Percentiles rank a stretch among this genome's conserved stretches.
phyloP scores from a whole-genome alignment of 148 eudicot genomes.

The Vaccinium corymbosum region DNA sequence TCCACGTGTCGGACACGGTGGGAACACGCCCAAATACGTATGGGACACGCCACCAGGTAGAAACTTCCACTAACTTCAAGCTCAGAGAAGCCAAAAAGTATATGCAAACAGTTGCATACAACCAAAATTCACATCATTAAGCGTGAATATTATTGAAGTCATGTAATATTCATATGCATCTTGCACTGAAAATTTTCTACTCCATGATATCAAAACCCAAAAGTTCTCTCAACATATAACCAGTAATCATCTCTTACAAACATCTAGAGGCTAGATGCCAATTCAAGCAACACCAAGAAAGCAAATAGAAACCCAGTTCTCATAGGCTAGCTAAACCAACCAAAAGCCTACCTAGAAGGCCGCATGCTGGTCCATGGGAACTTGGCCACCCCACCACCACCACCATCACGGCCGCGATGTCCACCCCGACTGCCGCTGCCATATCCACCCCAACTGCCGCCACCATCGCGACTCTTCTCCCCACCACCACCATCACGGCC shows the following conservation, averaged over 20 bases:
- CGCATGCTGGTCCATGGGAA: constrained; percentile 13
- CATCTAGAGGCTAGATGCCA: background rate
- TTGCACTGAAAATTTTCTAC: background rate
- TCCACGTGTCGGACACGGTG: too few relatives aligned
- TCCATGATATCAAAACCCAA: background rate
- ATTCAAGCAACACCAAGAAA: constrained; percentile 9
- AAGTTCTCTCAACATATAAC: background rate
- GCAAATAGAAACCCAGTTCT: background rate
- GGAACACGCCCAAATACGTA: too few relatives aligned
- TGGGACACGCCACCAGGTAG: background rate
- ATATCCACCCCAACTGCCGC: background rate
- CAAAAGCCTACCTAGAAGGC: constrained; percentile 9
- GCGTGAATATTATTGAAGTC: background rate
- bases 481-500: constrained; percentile 8
- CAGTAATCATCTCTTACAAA: background rate
- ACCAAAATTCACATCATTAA: background rate
- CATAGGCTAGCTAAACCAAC: background rate
- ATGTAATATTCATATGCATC: background rate
- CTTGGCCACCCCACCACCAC: background rate
- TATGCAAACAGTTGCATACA: background rate
- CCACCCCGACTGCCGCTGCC: background rate
- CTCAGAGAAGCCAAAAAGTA: background rate
- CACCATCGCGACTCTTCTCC: constrained; percentile 1
- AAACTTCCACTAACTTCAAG: background rate
- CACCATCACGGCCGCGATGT: background rate